Percentiles rank a stretch among this genome's conserved stretches.
Conservation (phyloP, 441 rosid species). For the Arabidopsis lyrata region DNA sequence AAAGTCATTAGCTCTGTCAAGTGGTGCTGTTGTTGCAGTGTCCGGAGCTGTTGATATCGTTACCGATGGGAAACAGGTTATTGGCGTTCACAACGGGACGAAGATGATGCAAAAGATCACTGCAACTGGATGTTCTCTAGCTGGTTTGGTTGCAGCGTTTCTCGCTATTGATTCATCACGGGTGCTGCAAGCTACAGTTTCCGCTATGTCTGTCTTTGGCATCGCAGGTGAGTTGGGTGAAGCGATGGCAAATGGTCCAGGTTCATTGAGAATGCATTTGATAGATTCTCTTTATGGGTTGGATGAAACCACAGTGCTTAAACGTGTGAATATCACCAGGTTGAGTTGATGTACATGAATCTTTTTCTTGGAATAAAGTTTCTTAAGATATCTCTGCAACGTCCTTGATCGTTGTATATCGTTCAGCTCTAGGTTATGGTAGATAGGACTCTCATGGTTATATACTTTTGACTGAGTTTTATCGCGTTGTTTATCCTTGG, state of each 20-base stretch:
- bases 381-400: slow-evolving; percentile 19
- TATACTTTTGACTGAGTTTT: neutral
- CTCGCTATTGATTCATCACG: slow-evolving; percentile 66
- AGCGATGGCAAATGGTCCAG: slow-evolving; percentile 81
- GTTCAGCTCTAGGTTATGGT: neutral
- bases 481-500: neutral
- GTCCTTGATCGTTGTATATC: neutral
- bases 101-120: slow-evolving; percentile 89
- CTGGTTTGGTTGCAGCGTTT: slow-evolving; percentile 82
- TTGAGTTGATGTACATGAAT: slow-evolving; percentile 41
- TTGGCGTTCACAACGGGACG: slow-evolving; percentile 77
- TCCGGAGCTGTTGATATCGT: slow-evolving; percentile 85
- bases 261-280: slow-evolving; percentile 80
- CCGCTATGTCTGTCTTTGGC: slow-evolving; percentile 81
- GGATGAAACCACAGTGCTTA: slow-evolving; percentile 58
- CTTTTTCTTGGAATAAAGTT: slow-evolving; percentile 28
- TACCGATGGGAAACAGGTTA: slow-evolving; percentile 68
- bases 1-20: slow-evolving; percentile 67
- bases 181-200: slow-evolving; percentile 75
- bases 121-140: slow-evolving; percentile 82
- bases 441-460: neutral
- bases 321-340: slow-evolving; percentile 51
- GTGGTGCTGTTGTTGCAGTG: slow-evolving; percentile 75
- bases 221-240: slow-evolving; percentile 88
- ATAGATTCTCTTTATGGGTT: slow-evolving; percentile 77